These are phyloP conservation scores for Dentiscutata heterogama DNA, from an alignment of 371 early-diverging fungal species.

Conservation along the genomic window DNA sequence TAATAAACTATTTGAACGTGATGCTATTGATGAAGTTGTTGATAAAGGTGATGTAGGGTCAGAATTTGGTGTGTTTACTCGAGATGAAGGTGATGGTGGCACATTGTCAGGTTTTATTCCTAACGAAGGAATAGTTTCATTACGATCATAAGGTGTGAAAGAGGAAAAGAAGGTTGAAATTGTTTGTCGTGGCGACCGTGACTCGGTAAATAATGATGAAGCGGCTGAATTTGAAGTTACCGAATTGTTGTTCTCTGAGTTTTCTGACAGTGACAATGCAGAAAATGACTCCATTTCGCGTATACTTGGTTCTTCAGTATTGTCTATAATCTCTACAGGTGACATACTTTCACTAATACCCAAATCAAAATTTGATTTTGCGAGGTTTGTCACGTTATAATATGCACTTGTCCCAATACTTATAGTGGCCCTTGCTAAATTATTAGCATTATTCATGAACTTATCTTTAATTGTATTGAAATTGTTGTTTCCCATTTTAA, in stretches of 20 bases:
- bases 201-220: not conserved
- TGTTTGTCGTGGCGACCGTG: not conserved
- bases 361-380: slow-evolving; percentile 17
- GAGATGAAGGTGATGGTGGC: slow-evolving; percentile 11
- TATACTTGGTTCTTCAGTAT: not conserved
- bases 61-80: not conserved
- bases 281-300: slow-evolving; percentile 11
- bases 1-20: not conserved
- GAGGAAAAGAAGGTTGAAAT: not conserved
- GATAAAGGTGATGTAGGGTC: not conserved
- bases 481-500: not conserved
- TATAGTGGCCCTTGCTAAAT: not conserved
- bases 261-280: not conserved
- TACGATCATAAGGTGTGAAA: not conserved
- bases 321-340: not conserved
- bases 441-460: not conserved
- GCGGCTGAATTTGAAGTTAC: not conserved
- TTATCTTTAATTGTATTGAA: not conserved
- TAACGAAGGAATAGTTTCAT: not conserved
- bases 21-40: not conserved
- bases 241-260: not conserved
- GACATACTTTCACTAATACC: not conserved
- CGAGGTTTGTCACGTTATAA: not conserved
- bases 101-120: slow-evolving; percentile 3
- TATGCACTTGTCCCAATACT: not conserved